A percentile compares a stretch with the other conserved stretches of the same genome.
Conservation (phyloP, 2,329 filamentous ascomycete species). For the Aspergillus aculeatus region DNA sequence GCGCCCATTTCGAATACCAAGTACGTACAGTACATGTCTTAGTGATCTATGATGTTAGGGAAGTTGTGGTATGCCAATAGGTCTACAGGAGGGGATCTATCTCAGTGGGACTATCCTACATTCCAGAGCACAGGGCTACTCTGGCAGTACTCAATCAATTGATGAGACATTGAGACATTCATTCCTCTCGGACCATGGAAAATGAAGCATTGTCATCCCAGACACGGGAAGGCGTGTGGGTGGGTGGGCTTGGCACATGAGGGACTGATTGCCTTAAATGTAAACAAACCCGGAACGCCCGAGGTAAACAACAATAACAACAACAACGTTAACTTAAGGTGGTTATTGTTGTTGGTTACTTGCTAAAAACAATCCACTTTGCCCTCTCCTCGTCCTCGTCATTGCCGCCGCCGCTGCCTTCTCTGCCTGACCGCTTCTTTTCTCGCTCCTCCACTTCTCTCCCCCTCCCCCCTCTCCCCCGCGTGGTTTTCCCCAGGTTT, state of each 20-base stretch:
- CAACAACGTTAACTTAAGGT: neutral
- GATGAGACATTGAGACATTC: neutral
- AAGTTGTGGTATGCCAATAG: neutral
- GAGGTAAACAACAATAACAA: neutral
- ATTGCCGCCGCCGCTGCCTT: neutral
- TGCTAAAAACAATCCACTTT: neutral
- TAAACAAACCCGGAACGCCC: neutral
- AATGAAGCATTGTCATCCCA: neutral
- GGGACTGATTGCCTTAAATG: neutral
- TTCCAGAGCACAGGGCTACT: neutral
- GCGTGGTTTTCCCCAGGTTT: neutral
- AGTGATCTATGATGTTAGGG: no score
- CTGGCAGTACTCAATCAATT: no score
- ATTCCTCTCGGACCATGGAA: neutral
- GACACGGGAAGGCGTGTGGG: neutral
- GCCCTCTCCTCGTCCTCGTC: neutral
- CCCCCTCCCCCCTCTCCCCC: neutral
- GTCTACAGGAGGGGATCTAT: no score
- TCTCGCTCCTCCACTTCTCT: neutral
- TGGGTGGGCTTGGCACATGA: no score
- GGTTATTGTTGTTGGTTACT: neutral
- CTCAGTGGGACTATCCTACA: neutral
- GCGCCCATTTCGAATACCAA: no score
- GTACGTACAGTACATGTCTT: no score
- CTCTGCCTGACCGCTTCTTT: neutral